These are phyloP conservation scores for Gardenia jasminoides DNA, from an alignment of 257 asterid genomes.

Conservation along the genomic window DNA sequence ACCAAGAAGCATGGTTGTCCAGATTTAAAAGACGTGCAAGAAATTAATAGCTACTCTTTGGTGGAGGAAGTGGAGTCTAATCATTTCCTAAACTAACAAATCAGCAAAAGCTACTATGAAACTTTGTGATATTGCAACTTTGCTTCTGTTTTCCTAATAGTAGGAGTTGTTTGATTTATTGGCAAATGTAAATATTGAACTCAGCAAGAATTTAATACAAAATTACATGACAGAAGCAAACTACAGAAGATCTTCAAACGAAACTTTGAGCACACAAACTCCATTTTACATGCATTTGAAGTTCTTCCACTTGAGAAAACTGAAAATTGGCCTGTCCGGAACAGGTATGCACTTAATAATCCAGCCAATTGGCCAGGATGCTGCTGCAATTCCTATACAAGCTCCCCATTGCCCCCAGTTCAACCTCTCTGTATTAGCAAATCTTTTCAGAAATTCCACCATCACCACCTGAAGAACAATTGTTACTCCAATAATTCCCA, in stretches of 20 bases:
- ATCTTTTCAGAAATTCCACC: slow-evolving; percentile 63
- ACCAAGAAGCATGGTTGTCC: no score
- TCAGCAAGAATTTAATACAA: no score
- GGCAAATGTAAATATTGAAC: no score
- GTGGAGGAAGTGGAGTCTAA: no score
- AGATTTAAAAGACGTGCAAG: no score
- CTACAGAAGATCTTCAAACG: not conserved
- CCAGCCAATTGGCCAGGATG: slow-evolving; percentile 57
- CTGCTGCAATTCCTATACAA: slow-evolving; percentile 49
- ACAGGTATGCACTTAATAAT: slow-evolving; percentile 45
- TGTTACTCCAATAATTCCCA: slow-evolving; percentile 57
- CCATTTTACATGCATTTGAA: not conserved
- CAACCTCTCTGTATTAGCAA: slow-evolving; percentile 61
- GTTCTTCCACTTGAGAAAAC: slow-evolving; percentile 16
- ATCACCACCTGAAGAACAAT: slow-evolving; percentile 50
- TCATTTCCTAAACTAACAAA: no score
- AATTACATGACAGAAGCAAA: no score
- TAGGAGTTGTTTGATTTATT: no score
- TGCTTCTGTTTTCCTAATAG: no score
- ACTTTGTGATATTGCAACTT: no score
- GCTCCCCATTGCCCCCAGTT: slow-evolving; percentile 58
- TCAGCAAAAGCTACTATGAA: no score
- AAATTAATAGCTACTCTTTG: no score
- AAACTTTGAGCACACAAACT: not conserved
- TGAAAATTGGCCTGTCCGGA: slow-evolving; percentile 27